Percentiles rank a stretch among this genome's conserved stretches.
Evolutionary conservation across 1,139 yeast genomes (phyloP).

Genomic region (Diutina siamensis): DNA sequence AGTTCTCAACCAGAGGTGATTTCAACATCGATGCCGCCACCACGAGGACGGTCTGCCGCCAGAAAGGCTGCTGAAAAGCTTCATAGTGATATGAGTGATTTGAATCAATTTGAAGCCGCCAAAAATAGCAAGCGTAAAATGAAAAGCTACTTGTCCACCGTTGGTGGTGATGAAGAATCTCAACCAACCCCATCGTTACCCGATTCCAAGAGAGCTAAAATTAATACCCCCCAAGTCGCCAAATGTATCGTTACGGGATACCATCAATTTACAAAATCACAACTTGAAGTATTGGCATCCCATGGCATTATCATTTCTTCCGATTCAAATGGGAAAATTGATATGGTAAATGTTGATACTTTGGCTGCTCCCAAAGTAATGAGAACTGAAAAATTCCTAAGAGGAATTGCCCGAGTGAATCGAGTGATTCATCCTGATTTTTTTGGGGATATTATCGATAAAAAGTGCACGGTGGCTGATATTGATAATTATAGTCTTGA

Average conservation of each 20-base stretch:
- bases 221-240: background rate
- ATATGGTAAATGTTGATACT: constrained; percentile 24
- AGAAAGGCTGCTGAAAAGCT: constrained; percentile 17
- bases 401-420: constrained; percentile 24
- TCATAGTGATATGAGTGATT: constrained; percentile 58
- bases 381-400: constrained; percentile 78
- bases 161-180: constrained; percentile 12
- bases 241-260: constrained; percentile 46
- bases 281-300: constrained; percentile 15
- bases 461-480: constrained; percentile 14
- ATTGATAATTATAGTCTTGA: constrained; percentile 26
- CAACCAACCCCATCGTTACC: background rate
- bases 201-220: background rate
- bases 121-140: constrained; percentile 28
- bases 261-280: constrained; percentile 28
- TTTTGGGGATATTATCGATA: constrained; percentile 27
- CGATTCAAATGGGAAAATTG: constrained; percentile 11
- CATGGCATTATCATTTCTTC: constrained; percentile 31
- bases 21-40: background rate
- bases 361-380: constrained; percentile 68
- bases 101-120: constrained; percentile 46
- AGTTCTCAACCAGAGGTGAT: background rate
- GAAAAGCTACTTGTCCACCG: constrained; percentile 26
- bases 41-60: constrained; percentile 3
- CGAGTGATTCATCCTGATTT: constrained; percentile 39